Conservation (phyloP, 1,139 yeast genomes). For the Saccharomycopsis hybrid region DNA sequence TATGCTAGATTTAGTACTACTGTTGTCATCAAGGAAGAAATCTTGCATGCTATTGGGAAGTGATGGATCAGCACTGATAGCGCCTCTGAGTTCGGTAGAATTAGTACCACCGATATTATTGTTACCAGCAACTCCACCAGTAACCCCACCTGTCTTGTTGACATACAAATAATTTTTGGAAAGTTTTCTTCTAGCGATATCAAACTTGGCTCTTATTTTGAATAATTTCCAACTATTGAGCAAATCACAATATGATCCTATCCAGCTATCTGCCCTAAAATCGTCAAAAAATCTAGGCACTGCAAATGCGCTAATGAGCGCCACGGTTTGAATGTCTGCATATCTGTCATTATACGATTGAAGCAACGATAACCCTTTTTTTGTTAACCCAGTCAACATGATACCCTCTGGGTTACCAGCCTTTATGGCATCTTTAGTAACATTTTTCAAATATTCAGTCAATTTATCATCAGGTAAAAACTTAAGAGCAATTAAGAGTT, state of each 20-base stretch:
- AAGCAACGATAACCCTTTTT: constrained; percentile 69
- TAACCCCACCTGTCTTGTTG: too few relatives aligned
- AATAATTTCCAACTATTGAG: constrained; percentile 84
- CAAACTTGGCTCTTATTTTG: constrained; percentile 73
- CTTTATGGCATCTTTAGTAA: constrained; percentile 64
- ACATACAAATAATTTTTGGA: constrained; percentile 34
- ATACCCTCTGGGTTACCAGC: constrained; percentile 89
- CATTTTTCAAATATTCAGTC: constrained; percentile 56
- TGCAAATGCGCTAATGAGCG: constrained; percentile 72
- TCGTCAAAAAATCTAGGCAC: constrained; percentile 79
- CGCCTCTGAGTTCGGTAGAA: too few relatives aligned
- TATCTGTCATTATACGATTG: constrained; percentile 88
- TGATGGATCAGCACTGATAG: too few relatives aligned
- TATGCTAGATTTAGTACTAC: too few relatives aligned
- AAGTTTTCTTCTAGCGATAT: constrained; percentile 65
- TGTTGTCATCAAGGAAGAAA: background rate
- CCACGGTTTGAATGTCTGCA: constrained; percentile 89
- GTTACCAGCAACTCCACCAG: background rate
- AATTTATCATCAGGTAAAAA: constrained; percentile 76
- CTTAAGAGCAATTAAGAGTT: constrained; percentile 84
- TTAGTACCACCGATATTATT: background rate
- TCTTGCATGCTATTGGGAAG: constrained; percentile 1
- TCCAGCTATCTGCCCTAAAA: constrained; percentile 69
- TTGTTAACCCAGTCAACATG: constrained; percentile 83
- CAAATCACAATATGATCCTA: constrained; percentile 62